phyloP scores from a whole-genome alignment of 352 stramenopile species.

The Elongisporangium undulatum region DNA sequence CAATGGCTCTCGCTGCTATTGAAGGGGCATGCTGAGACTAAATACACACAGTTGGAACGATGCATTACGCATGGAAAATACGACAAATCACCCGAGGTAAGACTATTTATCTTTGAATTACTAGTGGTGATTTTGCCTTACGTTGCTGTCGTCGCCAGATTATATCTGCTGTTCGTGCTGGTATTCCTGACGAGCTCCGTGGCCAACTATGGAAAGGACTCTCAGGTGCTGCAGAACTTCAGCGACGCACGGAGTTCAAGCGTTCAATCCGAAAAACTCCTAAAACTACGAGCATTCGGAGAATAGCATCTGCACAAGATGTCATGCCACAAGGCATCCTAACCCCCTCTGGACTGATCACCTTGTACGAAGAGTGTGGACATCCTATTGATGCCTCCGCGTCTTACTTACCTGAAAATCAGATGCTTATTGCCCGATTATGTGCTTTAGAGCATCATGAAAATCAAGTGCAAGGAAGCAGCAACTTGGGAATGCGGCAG shows the following conservation, averaged over 20 bases:
- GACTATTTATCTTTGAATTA: not conserved
- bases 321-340: not conserved
- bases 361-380: constrained; percentile 46
- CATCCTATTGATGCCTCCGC: constrained; percentile 29
- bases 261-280: constrained; percentile 39
- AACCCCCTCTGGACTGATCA: constrained; percentile 6
- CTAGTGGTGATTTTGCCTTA: not conserved
- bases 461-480: constrained; percentile 19
- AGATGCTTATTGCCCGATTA: constrained; percentile 63
- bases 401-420: constrained; percentile 42
- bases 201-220: constrained; percentile 75
- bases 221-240: constrained; percentile 51
- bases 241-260: constrained; percentile 58
- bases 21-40: constrained; percentile 74
- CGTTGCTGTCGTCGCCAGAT: constrained; percentile 27
- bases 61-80: constrained; percentile 63
- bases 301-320: constrained; percentile 3
- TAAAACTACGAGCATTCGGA: constrained; percentile 41
- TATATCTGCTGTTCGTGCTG: constrained; percentile 64
- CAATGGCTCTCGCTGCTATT: constrained; percentile 73
- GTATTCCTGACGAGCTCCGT: constrained; percentile 73
- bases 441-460: constrained; percentile 52
- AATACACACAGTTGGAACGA: constrained; percentile 80
- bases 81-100: constrained; percentile 55
- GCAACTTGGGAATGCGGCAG: constrained; percentile 17